These are phyloP conservation scores for Clausena lansium DNA, from an alignment of 345 rosid species.

Conservation along the genomic window DNA sequence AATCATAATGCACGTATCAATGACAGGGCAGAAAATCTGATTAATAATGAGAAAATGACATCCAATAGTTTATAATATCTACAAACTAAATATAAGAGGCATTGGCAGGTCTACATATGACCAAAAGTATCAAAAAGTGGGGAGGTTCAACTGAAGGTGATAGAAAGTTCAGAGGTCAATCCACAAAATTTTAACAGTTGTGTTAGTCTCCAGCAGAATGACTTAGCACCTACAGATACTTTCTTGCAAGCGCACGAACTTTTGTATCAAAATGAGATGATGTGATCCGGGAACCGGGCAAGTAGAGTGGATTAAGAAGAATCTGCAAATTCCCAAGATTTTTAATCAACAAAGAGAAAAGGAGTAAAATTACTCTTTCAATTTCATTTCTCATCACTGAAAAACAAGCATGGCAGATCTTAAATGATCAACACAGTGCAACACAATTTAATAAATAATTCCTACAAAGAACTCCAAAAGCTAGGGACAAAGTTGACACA, in stretches of 20 bases:
- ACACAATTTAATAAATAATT: not conserved
- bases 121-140: not conserved
- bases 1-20: not conserved
- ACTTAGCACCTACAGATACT: slow-evolving; percentile 50
- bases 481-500: not conserved
- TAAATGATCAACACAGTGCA: not conserved
- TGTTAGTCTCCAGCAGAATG: not conserved
- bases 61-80: not conserved
- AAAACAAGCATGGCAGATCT: not conserved
- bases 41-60: not conserved
- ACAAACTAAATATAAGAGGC: not conserved
- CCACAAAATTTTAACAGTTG: not conserved
- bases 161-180: not conserved
- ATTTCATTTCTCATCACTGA: not conserved
- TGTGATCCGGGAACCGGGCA: slow-evolving; percentile 88
- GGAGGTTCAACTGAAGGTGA: not conserved
- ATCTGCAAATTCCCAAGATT: slow-evolving; percentile 47
- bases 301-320: slow-evolving; percentile 85
- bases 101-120: not conserved
- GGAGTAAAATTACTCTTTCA: not conserved
- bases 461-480: not conserved
- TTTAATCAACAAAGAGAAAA: not conserved
- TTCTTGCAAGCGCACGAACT: slow-evolving; percentile 92
- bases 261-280: slow-evolving; percentile 92
- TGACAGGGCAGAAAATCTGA: not conserved